Evolutionary conservation across 2,329 filamentous ascomycete genomes (phyloP), one percentile per base, ranked within the genome.

Genomic region (Sporothrix phasma): DNA sequence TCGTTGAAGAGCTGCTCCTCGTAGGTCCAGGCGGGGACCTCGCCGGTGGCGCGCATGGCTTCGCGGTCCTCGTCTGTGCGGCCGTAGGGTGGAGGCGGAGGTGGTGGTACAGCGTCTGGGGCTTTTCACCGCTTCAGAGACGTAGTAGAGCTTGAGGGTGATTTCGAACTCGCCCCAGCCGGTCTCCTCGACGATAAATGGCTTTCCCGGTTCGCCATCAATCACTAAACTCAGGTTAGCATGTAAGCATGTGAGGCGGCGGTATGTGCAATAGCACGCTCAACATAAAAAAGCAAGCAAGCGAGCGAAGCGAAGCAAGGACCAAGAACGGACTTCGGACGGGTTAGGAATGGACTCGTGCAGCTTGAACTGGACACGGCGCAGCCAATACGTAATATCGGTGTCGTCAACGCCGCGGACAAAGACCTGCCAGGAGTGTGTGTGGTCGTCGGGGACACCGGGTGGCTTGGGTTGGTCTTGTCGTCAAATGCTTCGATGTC

Each of bases 101-200:
- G 72, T 92, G 91, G 76, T 97, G 94, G 79, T 94, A 96, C 1
- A 96, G 78, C n/a, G 92, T 95, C 76, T 96, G 90, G 4, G 93
- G 90, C 76, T 99, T 99, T 79, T 99, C 94, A 70, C 85, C 87
- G 43, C 87, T 89, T 95, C 89, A 64, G 89, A 86, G 64, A 90
- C 86, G 76, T 97, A 99, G 79, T 96, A 96, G 51, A 99, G 82
- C 73, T 96, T 92, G 73, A 99, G 88, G 67, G 92, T 90, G 71
- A 99, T 95, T 74, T 94, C 91, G 78, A 99, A 99, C 77, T 97
- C 94, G 71, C 94, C 94, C 90, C 95, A 99, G 58, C 94, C 94
- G 0, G 94, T 97, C 76, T 97, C 94, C 67, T 85, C 84, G 66
- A 97, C 88, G 71, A 90, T 81, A 71, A 97, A 99, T 11, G 92